Conservation (phyloP, 257 asterid species). For the Nicotiana tomentosiformis region DNA sequence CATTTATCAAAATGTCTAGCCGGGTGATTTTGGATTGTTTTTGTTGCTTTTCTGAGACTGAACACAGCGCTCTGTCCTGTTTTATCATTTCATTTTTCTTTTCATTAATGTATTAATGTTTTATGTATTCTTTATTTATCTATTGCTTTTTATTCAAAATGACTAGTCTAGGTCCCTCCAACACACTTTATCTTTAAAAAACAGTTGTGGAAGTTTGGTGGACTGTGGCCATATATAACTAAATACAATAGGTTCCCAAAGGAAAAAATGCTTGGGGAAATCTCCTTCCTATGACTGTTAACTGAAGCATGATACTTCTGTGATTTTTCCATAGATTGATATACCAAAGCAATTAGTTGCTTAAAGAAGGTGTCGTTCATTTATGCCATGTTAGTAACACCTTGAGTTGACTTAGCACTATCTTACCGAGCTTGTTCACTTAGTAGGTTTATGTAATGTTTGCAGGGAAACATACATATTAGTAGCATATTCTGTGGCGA, state of each 20-base stretch:
- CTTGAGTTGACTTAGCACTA: background rate
- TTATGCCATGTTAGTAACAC: background rate
- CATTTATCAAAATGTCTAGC: background rate
- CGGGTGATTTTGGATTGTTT: background rate
- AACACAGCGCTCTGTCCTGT: background rate
- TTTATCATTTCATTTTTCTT: background rate
- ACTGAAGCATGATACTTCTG: background rate
- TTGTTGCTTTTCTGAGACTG: background rate
- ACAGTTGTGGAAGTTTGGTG: background rate
- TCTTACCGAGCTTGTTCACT: conserved; percentile 5
- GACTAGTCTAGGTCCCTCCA: background rate
- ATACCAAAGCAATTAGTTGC: background rate
- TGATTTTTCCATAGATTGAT: background rate
- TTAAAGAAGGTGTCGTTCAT: background rate
- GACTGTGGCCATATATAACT: background rate
- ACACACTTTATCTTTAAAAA: background rate
- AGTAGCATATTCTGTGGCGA: conserved; percentile 76
- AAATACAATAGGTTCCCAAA: background rate
- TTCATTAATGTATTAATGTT: background rate
- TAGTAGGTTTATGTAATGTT: conserved; percentile 11
- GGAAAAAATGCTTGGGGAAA: background rate
- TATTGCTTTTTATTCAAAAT: background rate
- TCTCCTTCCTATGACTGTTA: background rate
- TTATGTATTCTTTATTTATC: background rate
- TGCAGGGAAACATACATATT: conserved; percentile 78